Conservation (phyloP, 257 asterid species). For the Anisodus tanguticus region DNA sequence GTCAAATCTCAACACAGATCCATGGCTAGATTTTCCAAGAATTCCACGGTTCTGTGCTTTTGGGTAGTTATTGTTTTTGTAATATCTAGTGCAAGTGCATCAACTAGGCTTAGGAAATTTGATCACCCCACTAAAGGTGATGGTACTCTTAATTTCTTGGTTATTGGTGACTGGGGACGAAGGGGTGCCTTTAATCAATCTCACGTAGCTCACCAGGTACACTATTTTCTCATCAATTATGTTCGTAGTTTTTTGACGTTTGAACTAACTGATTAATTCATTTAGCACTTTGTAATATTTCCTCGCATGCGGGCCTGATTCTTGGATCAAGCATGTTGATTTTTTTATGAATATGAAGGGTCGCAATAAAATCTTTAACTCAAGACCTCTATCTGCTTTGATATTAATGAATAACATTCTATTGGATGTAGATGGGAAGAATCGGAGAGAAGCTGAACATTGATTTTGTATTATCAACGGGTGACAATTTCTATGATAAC, state of each 20-base stretch:
- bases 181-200: constrained; percentile 83
- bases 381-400: not conserved
- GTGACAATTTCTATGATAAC: constrained; percentile 92
- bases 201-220: constrained; percentile 71
- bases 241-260: not conserved
- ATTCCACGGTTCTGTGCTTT: constrained; percentile 58
- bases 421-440: constrained; percentile 74
- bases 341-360: too few relatives aligned
- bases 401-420: not conserved
- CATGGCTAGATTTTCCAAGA: constrained; percentile 49
- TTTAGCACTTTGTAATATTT: too few relatives aligned
- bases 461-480: constrained; percentile 89
- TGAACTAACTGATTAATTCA: not conserved
- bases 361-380: too few relatives aligned
- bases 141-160: constrained; percentile 68
- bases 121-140: constrained; percentile 64
- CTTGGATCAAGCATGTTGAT: too few relatives aligned
- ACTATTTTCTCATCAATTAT: not conserved
- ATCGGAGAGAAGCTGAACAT: constrained; percentile 67
- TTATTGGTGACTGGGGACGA: constrained; percentile 98
- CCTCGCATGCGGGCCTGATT: too few relatives aligned
- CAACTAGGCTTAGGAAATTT: constrained; percentile 53
- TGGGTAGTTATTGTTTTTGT: constrained; percentile 35
- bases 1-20: constrained; percentile 39
- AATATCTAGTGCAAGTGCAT: constrained; percentile 24